Evolutionary conservation across 148 eudicot species (phyloP).

Genomic region (Camellia granthamiana): DNA sequence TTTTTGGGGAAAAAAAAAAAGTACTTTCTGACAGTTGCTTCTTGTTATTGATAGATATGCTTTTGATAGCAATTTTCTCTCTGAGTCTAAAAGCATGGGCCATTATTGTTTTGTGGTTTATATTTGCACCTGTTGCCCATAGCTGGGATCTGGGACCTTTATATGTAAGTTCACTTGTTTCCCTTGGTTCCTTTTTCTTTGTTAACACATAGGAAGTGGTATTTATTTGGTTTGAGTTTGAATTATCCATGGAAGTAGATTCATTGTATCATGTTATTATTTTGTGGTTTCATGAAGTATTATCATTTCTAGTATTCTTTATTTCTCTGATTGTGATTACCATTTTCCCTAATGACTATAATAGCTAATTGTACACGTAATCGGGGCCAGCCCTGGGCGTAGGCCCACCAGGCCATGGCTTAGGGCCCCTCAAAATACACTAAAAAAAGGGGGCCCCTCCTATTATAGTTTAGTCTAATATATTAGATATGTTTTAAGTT

Average conservation of each 20-base stretch:
- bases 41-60: constrained; percentile 57
- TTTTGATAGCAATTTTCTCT: constrained; percentile 89
- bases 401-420: no score
- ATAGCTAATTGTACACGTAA: no score
- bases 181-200: constrained; percentile 10
- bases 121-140: constrained; percentile 90
- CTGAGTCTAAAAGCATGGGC: constrained; percentile 79
- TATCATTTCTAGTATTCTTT: not conserved
- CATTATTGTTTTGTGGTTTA: constrained; percentile 66
- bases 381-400: no score
- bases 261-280: no score
- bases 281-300: not conserved
- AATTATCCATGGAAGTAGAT: not conserved
- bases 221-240: not conserved
- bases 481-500: no score
- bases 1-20: not conserved
- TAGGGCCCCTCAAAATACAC: no score
- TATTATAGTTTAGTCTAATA: no score
- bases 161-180: constrained; percentile 58
- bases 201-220: not conserved
- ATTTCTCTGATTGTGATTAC: not conserved
- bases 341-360: not conserved
- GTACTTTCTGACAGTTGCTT: constrained; percentile 17
- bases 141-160: constrained; percentile 80
- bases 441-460: no score